phyloP scores from a whole-genome alignment of 2,329 filamentous ascomycete species.

The Sarocladium oryzae region DNA sequence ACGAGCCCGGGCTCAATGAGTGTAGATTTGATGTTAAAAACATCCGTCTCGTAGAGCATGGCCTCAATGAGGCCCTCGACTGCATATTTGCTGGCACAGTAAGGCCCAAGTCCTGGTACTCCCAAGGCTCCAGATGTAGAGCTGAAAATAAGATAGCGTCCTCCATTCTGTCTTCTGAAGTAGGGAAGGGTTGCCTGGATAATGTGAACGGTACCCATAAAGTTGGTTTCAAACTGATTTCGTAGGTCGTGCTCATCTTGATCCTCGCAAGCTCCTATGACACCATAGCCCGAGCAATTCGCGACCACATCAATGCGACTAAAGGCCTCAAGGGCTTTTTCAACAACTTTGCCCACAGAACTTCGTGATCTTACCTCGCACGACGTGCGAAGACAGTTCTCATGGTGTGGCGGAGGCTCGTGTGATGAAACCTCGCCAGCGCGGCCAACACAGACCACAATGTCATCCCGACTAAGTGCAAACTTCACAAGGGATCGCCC shows the following conservation, averaged over 20 bases:
- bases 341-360: constrained; percentile 67
- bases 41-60: constrained; percentile 91
- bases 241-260: constrained; percentile 92
- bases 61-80: constrained; percentile 93
- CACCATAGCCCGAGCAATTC: constrained; percentile 91
- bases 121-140: constrained; percentile 89
- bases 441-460: constrained; percentile 80
- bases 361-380: constrained; percentile 83
- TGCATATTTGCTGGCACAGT: constrained; percentile 95
- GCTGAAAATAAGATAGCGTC: constrained; percentile 91
- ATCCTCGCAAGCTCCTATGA: constrained; percentile 93
- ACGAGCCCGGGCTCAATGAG: constrained; percentile 89
- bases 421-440: constrained; percentile 68
- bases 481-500: constrained; percentile 82
- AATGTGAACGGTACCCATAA: constrained; percentile 91
- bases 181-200: constrained; percentile 83
- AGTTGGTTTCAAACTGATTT: constrained; percentile 97
- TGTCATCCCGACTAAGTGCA: constrained; percentile 72
- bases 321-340: constrained; percentile 65
- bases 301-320: constrained; percentile 81
- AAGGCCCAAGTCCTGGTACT: constrained; percentile 85
- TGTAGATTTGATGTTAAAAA: constrained; percentile 88
- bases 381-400: constrained; percentile 70
- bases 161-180: constrained; percentile 68
- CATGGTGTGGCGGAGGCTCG: constrained; percentile 65